A percentile compares a stretch with the other conserved stretches of the same genome.
These are phyloP conservation scores for Penstemon davidsonii DNA, from an alignment of 257 asterid species.

Conservation along the genomic window DNA sequence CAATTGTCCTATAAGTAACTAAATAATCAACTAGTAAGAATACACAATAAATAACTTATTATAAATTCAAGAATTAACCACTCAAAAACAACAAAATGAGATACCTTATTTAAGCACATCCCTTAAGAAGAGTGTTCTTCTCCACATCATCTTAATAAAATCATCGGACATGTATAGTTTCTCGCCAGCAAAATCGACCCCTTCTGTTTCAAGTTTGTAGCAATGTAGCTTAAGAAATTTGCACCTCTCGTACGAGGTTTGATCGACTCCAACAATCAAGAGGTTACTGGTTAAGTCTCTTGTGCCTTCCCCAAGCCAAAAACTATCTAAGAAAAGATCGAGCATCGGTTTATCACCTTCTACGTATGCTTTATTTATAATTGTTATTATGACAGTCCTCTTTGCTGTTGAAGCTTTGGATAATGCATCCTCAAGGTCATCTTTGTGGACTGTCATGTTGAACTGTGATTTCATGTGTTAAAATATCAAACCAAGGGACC, in stretches of 20 bases:
- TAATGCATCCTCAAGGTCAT: slow-evolving; percentile 41
- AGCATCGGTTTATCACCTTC: slow-evolving; percentile 55
- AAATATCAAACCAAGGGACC: too few species aligned
- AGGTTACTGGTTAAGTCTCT: slow-evolving; percentile 28
- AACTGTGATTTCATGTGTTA: too few species aligned
- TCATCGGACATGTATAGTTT: slow-evolving; percentile 45
- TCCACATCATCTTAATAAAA: slow-evolving; percentile 58
- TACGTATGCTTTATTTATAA: slow-evolving; percentile 47
- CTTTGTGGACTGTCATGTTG: too few species aligned
- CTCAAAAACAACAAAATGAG: too few species aligned
- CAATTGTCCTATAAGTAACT: too few species aligned
- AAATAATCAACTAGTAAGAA: too few species aligned
- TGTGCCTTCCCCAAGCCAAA: slow-evolving; percentile 53
- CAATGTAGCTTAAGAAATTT: slow-evolving; percentile 42
- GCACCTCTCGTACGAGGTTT: slow-evolving; percentile 45
- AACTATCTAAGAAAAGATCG: slow-evolving; percentile 55
- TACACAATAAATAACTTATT: too few species aligned
- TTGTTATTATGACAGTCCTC: slow-evolving; percentile 44
- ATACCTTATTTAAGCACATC: slow-evolving; percentile 43
- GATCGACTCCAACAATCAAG: slow-evolving; percentile 49
- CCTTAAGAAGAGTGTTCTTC: slow-evolving; percentile 40
- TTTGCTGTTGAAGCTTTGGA: slow-evolving; percentile 30
- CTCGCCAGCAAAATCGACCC: slow-evolving; percentile 42
- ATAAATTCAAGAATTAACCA: too few species aligned
- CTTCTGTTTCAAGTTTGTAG: slow-evolving; percentile 46